Conservation (phyloP, 805 yeast species). For the Soucietia sequanensis region DNA sequence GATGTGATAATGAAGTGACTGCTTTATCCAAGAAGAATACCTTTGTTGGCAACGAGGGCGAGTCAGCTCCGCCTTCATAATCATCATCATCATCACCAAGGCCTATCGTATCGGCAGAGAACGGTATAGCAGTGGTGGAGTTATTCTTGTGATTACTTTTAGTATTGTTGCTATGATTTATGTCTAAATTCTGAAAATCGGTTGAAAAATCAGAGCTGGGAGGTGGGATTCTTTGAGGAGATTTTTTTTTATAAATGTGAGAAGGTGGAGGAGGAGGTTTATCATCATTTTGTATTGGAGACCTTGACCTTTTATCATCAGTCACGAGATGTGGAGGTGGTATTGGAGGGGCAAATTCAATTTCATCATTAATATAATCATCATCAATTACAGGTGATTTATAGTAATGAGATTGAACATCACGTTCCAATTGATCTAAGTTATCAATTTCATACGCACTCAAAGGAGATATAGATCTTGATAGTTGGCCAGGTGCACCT, state of each 20-base stretch:
- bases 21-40: conserved; percentile 36
- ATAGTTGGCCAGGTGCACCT: background rate
- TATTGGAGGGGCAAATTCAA: conserved; percentile 1
- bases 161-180: conserved; percentile 1
- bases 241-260: conserved; percentile 1
- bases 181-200: background rate
- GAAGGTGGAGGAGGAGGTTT: conserved; percentile 2
- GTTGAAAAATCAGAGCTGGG: conserved; percentile 3
- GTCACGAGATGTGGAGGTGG: conserved; percentile 6
- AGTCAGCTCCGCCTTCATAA: no score
- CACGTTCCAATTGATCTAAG: conserved; percentile 12
- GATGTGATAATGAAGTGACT: conserved; percentile 27
- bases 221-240: conserved; percentile 25
- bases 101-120: conserved; percentile 44
- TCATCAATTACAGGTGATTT: background rate
- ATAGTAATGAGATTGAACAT: conserved; percentile 7
- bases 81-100: conserved; percentile 14
- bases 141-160: no score
- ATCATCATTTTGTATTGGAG: background rate
- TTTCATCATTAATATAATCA: background rate
- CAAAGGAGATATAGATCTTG: conserved; percentile 17
- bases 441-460: conserved; percentile 18
- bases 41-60: conserved; percentile 24
- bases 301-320: no score
- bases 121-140: conserved; percentile 28